phyloP scores from a whole-genome alignment of 2,329 filamentous ascomycete genomes.

The Pyrenophora graminea region DNA sequence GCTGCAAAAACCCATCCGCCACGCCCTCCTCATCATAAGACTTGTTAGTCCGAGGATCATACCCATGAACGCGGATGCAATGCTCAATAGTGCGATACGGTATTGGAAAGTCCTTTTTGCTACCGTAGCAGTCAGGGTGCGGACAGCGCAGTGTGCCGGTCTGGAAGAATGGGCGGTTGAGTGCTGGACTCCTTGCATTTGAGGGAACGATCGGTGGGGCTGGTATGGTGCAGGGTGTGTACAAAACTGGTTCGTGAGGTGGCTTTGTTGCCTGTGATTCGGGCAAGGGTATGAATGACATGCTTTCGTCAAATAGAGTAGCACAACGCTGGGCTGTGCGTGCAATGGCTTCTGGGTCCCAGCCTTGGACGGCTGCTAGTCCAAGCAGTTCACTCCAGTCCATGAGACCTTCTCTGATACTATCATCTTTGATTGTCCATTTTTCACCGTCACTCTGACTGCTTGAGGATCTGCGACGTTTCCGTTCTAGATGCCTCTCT shows the following conservation, averaged over 20 bases:
- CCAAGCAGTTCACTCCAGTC: constrained; percentile 89
- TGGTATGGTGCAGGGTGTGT: constrained; percentile 38
- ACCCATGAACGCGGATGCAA: constrained; percentile 52
- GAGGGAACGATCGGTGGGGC: constrained; percentile 7
- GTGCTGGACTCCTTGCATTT: background rate
- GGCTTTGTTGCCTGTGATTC: constrained; percentile 42
- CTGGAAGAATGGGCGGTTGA: constrained; percentile 36
- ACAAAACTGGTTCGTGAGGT: constrained; percentile 39
- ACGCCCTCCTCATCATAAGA: constrained; percentile 55
- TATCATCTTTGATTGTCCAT: constrained; percentile 17
- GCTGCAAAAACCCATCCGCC: constrained; percentile 66
- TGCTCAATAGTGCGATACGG: constrained; percentile 50
- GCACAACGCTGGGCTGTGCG: constrained; percentile 75
- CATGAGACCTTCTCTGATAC: constrained; percentile 26
- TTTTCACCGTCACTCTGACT: constrained; percentile 11
- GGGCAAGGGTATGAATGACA: constrained; percentile 64
- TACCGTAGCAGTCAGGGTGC: constrained; percentile 35
- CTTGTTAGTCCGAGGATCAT: constrained; percentile 46
- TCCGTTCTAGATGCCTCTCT: constrained; percentile 2
- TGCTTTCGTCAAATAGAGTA: constrained; percentile 72
- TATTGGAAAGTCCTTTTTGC: constrained; percentile 31
- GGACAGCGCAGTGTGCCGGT: constrained; percentile 37
- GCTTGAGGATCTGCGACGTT: constrained; percentile 21
- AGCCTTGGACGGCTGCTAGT: constrained; percentile 74
- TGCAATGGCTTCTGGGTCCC: constrained; percentile 65